A percentile compares a stretch with the other conserved stretches of the same genome.
Evolutionary conservation across 1,284 basidiomycete genomes (phyloP).

Genomic region (Thelephora terrestris): DNA sequence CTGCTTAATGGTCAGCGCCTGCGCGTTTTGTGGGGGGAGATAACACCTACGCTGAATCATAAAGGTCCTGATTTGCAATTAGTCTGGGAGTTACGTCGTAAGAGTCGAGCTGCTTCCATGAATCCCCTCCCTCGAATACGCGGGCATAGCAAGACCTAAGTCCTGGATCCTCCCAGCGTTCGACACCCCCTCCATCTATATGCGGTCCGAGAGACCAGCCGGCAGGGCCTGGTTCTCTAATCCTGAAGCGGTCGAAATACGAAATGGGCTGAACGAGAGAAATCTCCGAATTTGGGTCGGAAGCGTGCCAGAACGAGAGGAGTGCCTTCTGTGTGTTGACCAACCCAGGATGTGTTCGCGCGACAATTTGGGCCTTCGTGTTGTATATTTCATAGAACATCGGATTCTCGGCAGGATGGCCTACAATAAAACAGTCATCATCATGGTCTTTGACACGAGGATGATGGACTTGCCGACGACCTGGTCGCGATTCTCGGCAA

Average conservation of each 20-base stretch:
- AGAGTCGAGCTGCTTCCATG: conserved; percentile 51
- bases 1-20: conserved; percentile 17
- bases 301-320: conserved; percentile 49
- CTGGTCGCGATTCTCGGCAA: conserved; percentile 35
- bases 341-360: conserved; percentile 44
- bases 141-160: conserved; percentile 47
- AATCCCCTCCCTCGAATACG: conserved; percentile 35
- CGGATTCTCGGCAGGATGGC: conserved; percentile 56
- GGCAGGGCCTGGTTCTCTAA: conserved; percentile 63
- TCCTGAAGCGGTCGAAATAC: conserved; percentile 71
- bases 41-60: conserved; percentile 35
- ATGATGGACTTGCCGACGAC: conserved; percentile 33
- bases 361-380: conserved; percentile 45
- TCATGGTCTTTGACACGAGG: not conserved
- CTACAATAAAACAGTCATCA: conserved; percentile 23
- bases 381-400: conserved; percentile 71
- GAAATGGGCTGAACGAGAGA: conserved; percentile 51
- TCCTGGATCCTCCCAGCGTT: conserved; percentile 68
- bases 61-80: conserved; percentile 44
- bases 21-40: not conserved
- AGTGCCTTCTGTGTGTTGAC: conserved; percentile 43
- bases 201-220: conserved; percentile 60
- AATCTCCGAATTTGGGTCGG: conserved; percentile 28
- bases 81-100: conserved; percentile 44
- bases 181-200: conserved; percentile 66